These are phyloP conservation scores for Acanthamoeba sp. DNA, from an alignment of 208 protist species.

Conservation along the genomic window DNA sequence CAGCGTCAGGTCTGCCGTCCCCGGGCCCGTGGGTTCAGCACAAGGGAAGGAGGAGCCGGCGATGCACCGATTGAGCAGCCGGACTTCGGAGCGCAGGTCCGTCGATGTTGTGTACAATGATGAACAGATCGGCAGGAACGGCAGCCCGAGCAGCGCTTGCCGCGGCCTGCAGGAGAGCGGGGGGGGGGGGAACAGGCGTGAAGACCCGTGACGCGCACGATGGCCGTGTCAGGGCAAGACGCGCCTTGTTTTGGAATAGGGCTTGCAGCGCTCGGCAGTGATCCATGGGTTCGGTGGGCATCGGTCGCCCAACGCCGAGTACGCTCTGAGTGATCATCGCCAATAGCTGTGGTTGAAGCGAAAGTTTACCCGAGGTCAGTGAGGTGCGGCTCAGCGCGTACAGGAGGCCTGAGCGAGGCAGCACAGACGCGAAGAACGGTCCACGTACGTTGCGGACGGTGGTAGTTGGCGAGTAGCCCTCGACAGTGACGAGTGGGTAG, in stretches of 20 bases:
- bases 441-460: conserved; percentile 33
- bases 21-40: too few species aligned
- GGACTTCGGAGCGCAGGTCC: conserved; percentile 33
- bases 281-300: conserved; percentile 50
- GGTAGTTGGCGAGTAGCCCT: conserved; percentile 63
- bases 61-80: background rate
- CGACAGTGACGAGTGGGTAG: background rate
- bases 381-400: background rate
- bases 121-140: conserved; percentile 16
- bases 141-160: background rate
- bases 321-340: conserved; percentile 49
- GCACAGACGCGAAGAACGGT: background rate
- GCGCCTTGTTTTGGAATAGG: background rate
- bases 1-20: background rate
- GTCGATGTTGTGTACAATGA: conserved; percentile 70
- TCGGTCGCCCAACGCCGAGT: background rate
- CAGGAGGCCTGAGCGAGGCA: background rate
- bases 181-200: background rate
- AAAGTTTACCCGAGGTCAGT: background rate
- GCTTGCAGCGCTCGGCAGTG: conserved; percentile 23
- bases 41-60: background rate
- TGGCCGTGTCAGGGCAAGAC: too few species aligned
- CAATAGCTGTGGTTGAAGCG: background rate
- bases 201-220: background rate
- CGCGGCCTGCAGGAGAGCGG: background rate